Evolutionary conservation across 371 early-diverging fungal species (phyloP), one percentile per base, ranked within the genome.

Genomic region (Choanephora cucurbitarum): DNA sequence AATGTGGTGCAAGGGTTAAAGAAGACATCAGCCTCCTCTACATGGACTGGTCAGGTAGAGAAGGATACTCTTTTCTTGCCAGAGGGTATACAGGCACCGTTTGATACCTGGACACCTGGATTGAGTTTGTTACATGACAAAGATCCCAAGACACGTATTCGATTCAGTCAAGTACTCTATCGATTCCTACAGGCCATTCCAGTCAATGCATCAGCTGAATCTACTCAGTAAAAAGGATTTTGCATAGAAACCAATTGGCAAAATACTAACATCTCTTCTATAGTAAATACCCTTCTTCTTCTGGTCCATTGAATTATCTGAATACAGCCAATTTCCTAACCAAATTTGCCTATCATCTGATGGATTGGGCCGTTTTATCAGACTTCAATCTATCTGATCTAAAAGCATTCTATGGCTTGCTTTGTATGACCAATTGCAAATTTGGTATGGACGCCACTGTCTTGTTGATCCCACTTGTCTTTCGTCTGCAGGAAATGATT

Each of bases 381-480:
- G 63, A 65, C 22, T 67, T 79, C 7, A 73, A 75, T 5, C 79
- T 83, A 0, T 70, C 72, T 1, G 90, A 90, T 55, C 70, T 80
- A 58, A 62, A 79, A 1, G 70, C 73, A 14, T 57, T 90, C 44
- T 81, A 75, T 44, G 70, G 79, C 0, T 67, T 80, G 18, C 43
- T 89, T 5, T 70, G 82, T 22, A 64, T 75, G 0, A 37, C 83
- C 28, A 74, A 81, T n/a, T 64, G 73, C 33, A 73, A 73, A 5
- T 86, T 85, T 59, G 75, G 77, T 37, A 66, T 73, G 14, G 86
- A 84, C 44, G 89, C 84, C 13, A 72, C 88, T 10, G 70, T 82
- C 55, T 58, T 79, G 8, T 70, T 81, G 0, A 58, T 86, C 0
- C 87, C 89, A 14, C 62, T 90, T 1, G 48, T 89, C 0, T 88